These are phyloP conservation scores for Alternaria gansuensis DNA, from an alignment of 2,329 filamentous ascomycete genomes.

Conservation along the genomic window DNA sequence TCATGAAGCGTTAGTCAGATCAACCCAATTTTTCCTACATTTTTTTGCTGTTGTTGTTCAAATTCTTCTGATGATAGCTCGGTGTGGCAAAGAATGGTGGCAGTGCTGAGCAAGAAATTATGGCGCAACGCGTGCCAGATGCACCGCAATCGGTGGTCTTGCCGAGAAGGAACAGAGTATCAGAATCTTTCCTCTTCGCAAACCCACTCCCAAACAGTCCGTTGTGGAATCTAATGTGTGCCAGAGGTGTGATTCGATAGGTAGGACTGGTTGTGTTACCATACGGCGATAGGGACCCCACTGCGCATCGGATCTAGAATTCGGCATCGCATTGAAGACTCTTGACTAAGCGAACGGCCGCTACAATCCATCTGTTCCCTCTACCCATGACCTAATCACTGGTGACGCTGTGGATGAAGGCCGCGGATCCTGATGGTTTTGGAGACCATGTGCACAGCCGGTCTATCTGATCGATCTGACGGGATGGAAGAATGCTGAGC, in stretches of 20 bases:
- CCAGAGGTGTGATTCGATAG: neutral
- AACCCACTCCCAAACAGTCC: neutral
- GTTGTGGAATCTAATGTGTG: neutral
- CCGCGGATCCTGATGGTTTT: neutral
- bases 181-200: neutral
- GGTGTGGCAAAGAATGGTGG: neutral
- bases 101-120: neutral
- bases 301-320: neutral
- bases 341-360: neutral
- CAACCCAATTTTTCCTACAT: neutral
- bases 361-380: neutral
- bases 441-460: neutral
- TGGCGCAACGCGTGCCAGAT: neutral
- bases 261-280: neutral
- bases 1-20: neutral
- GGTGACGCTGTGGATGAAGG: neutral
- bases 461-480: neutral
- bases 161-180: no score
- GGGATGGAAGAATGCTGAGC: no score
- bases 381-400: neutral
- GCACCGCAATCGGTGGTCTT: neutral
- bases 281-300: neutral
- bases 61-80: neutral
- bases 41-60: neutral
- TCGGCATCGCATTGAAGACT: neutral